Base-by-base conservation (phyloP, 2,329 filamentous ascomycete species). In the Sporothrix brasiliensis region DNA sequence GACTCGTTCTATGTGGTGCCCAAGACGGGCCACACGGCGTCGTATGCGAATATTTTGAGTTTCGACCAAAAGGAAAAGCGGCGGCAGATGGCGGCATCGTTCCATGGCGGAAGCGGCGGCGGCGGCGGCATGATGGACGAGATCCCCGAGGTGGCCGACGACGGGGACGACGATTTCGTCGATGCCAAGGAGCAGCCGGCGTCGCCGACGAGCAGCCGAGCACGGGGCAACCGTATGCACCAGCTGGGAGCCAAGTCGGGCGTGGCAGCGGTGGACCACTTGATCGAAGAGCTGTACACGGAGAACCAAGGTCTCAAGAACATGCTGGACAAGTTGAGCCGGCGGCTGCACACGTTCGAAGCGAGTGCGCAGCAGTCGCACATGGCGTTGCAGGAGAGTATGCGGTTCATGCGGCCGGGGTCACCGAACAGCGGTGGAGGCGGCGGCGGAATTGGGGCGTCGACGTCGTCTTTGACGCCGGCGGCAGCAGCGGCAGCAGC, bases 1-100 rank as follows among this genome's bases (percentile, higher is more conserved):
- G 91, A 92, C 75, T 95, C 92, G 10, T 99, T 99, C 81, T 98
- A 97, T 78, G 91, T 98, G 1, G 95, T 99, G 0, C 95, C 94
- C 4, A 92, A 92, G 0, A 93, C 92, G 21, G 94, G 95, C 5
- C 93, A 94, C 73, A 97, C 93, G 2, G 91, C 94, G 72, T 95
- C 93, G 0, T 99, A 98, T 77, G 94, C 95, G 58, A 93, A 91
- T 73, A 97, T 99, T 68, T 83, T 97, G 24, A 90, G 84, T 54
- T 89, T 88, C 74, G 88, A 87, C 49, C 86, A 89, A 73, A 90
- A 90, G 76, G 88, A 90, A 77, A 88, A 86, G 77, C 83, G 88
- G 10, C 86, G 88, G 11, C 54, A 63, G 34, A 78, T 87, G 67
- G 86, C 83, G 30, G 84, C 85, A 7, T 86, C 85, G 2, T 75